Evolutionary conservation across 768 basidiomycete species (phyloP).

Genomic region (Scleroderma bovista): DNA sequence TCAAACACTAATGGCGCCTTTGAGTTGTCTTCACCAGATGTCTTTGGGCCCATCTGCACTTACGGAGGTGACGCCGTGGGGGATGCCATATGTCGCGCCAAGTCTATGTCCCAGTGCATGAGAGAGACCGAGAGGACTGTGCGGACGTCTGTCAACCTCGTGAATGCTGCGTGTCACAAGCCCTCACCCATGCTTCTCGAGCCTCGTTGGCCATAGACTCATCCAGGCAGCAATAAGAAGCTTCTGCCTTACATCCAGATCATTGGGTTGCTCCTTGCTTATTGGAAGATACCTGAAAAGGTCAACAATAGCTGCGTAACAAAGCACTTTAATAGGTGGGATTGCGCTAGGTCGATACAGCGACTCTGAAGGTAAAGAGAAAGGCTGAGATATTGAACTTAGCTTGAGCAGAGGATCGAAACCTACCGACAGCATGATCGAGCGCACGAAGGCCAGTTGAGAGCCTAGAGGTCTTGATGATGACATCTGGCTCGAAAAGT

Average conservation of each 20-base stretch:
- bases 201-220: slow-evolving; percentile 65
- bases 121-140: slow-evolving; percentile 65
- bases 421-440: slow-evolving; percentile 71
- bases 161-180: not conserved
- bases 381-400: not conserved
- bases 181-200: slow-evolving; percentile 49
- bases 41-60: slow-evolving; percentile 18
- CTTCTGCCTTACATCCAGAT: slow-evolving; percentile 58
- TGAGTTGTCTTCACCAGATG: slow-evolving; percentile 5
- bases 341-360: slow-evolving; percentile 55
- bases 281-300: slow-evolving; percentile 69
- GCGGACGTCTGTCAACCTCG: not conserved
- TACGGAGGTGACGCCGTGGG: slow-evolving; percentile 82
- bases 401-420: not conserved
- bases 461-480: slow-evolving; percentile 41
- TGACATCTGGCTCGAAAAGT: not conserved
- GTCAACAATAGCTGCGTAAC: slow-evolving; percentile 61
- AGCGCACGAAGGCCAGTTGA: slow-evolving; percentile 76
- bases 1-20: slow-evolving; percentile 50
- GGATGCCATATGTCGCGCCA: slow-evolving; percentile 68
- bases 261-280: slow-evolving; percentile 52
- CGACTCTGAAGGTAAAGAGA: slow-evolving; percentile 34
- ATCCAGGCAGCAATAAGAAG: slow-evolving; percentile 76
- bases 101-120: slow-evolving; percentile 72
- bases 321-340: slow-evolving; percentile 57